A percentile compares a stretch with the other conserved stretches of the same genome.
These are phyloP conservation scores for Citrullus mucosospermus DNA, from an alignment of 306 rosid species.

Conservation along the genomic window DNA sequence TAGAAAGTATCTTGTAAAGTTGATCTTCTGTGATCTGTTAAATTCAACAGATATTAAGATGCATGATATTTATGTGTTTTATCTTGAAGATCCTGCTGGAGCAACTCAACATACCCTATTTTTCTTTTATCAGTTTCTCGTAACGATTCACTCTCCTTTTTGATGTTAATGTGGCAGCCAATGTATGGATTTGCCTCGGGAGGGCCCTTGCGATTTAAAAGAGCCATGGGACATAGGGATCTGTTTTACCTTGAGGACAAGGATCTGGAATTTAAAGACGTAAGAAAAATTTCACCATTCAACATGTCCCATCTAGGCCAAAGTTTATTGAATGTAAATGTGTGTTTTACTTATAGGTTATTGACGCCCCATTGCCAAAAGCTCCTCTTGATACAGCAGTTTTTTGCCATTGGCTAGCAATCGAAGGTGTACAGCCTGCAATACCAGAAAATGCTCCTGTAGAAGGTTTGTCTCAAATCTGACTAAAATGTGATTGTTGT, in stretches of 20 bases:
- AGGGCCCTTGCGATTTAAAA: slow-evolving; percentile 61
- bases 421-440: slow-evolving; percentile 94
- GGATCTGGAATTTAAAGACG: slow-evolving; percentile 88
- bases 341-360: slow-evolving; percentile 37
- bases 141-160: not conserved
- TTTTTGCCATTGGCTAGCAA: slow-evolving; percentile 84
- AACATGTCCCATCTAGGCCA: slow-evolving; percentile 8
- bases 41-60: not conserved
- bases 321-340: slow-evolving; percentile 7
- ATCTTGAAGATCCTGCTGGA: not conserved
- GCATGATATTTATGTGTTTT: not conserved
- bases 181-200: slow-evolving; percentile 61
- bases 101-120: not conserved
- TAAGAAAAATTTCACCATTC: slow-evolving; percentile 31
- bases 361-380: slow-evolving; percentile 77
- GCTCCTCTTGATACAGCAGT: slow-evolving; percentile 58
- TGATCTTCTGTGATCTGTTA: not conserved
- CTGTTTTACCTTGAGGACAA: slow-evolving; percentile 85
- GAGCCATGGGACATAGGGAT: slow-evolving; percentile 81
- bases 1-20: not conserved
- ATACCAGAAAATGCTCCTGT: slow-evolving; percentile 84
- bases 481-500: not conserved
- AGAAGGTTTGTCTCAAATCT: slow-evolving; percentile 44
- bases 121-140: not conserved
- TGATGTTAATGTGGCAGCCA: slow-evolving; percentile 38